Base-by-base conservation (phyloP, 2,329 filamentous ascomycete genomes). In the Penicillium sp. region DNA sequence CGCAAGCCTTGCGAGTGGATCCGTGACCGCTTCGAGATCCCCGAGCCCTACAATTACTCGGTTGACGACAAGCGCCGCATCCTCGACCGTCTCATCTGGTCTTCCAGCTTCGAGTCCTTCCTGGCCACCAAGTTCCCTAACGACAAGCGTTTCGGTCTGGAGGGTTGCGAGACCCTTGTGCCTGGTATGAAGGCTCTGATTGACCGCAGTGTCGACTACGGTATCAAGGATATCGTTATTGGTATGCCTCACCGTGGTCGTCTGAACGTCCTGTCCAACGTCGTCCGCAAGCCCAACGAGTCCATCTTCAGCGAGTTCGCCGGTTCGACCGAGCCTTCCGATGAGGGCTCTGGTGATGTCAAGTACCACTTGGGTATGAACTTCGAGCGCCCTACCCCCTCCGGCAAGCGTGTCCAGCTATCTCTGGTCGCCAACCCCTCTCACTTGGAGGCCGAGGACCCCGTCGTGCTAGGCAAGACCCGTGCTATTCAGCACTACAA, bases 351-450 rank as follows among this genome's bases (percentile, higher is more conserved):
- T 61, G 95, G 95, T 73, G 95, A 99, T 79, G 95, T 99, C 81
- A 99, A 99, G 82, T 99, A 99, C 83, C 95, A 99, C 83, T 84
- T 99, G 74, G 95, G 95, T 76, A 99, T 99, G 95, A 99, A 99
- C 85, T 99, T 99, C 71, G 95, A 99, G 84, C 92, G 95, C 66
- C 95, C 95, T 58, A 99, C 95, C 10, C 95, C 95, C 62, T 98
- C 94, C 47, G 95, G 95, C 73, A 98, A 98, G 87, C 95, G 95
- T 67, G 95, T 99, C n/a, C 95, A 99, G 83, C 88, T 99, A 58
- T 99, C 95, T 65, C 88, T 99, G 55, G 95, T 99, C 63, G 95
- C 95, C 82, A 99, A 99, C 80, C 95, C 95, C 42, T 99, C 95
- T 60, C 95, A 99, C 85, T 84, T 99, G 75, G 95, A 99, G 82